phyloP scores from a whole-genome alignment of 202 grass and related monocot genomes.

The Schoenoplectus tabernaemontani region DNA sequence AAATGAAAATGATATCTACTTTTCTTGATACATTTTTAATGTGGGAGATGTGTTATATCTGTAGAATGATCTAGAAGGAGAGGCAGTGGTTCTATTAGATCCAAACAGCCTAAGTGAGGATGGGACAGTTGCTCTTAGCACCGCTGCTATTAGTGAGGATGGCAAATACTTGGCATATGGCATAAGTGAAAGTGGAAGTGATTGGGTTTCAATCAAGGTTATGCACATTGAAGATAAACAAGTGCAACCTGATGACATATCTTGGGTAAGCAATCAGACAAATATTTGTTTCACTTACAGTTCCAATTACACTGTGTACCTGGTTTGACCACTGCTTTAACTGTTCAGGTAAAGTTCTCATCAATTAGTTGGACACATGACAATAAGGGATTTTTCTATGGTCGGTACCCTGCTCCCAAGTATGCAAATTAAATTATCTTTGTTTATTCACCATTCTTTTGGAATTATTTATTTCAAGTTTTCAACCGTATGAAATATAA shows the following conservation, averaged over 20 bases:
- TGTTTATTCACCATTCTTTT: not conserved
- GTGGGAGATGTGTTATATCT: not conserved
- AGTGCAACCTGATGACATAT: conserved; percentile 53
- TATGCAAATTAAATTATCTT: conserved; percentile 26
- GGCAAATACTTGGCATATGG: conserved; percentile 86
- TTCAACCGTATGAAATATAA: not conserved
- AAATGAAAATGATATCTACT: not conserved
- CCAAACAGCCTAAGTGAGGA: conserved; percentile 81
- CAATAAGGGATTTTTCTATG: conserved; percentile 87
- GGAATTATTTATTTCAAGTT: not conserved
- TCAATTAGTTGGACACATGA: conserved; percentile 84
- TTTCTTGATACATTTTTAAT: not conserved
- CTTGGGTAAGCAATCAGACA: conserved; percentile 49
- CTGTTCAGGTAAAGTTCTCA: conserved; percentile 86
- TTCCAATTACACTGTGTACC: not conserved
- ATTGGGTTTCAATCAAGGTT: conserved; percentile 77
- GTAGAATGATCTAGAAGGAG: conserved; percentile 61
- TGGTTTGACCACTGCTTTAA: not conserved
- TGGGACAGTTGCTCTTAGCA: conserved; percentile 69
- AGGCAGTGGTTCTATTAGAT: conserved; percentile 63
- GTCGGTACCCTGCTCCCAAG: conserved; percentile 75
- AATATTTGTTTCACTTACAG: not conserved
- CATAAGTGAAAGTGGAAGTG: conserved; percentile 82
- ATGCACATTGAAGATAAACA: conserved; percentile 58
- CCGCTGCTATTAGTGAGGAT: conserved; percentile 58